These are phyloP conservation scores for Pyricularia sp. DNA, from an alignment of 2,329 filamentous ascomycete species.

Conservation along the genomic window DNA sequence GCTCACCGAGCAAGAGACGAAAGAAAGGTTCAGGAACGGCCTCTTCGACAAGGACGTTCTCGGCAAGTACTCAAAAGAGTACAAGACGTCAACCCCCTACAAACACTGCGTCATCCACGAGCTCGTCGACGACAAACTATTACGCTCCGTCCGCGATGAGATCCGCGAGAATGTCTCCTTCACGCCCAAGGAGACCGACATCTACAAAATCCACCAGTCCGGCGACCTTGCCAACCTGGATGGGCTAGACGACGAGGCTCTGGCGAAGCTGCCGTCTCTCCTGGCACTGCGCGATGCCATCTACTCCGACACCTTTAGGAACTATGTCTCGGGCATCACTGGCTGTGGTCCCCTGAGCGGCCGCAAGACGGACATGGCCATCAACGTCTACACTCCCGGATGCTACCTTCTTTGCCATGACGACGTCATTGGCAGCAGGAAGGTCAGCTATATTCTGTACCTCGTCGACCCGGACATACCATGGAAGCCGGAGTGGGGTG, in stretches of 20 bases:
- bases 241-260: conserved; percentile 77
- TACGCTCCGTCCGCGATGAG: conserved; percentile 80
- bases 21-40: conserved; percentile 52
- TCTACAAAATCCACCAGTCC: conserved; percentile 99
- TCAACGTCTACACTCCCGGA: conserved; percentile 95
- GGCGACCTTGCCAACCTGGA: conserved; percentile 95
- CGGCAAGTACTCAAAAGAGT: conserved; percentile 49
- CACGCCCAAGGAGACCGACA: conserved; percentile 97
- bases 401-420: conserved; percentile 95
- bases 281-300: conserved; percentile 86
- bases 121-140: conserved; percentile 70
- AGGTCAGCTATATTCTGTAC: conserved; percentile 96
- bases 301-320: conserved; percentile 82
- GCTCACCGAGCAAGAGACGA: conserved; percentile 38
- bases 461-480: conserved; percentile 83
- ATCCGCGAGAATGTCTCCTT: conserved; percentile 88
- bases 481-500: conserved; percentile 90
- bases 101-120: conserved; percentile 83
- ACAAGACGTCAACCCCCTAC: conserved; percentile 63
- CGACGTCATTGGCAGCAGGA: conserved; percentile 94
- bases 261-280: conserved; percentile 81
- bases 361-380: conserved; percentile 96
- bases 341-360: conserved; percentile 81
- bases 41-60: conserved; percentile 55
- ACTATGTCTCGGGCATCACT: conserved; percentile 81